Percentiles rank a stretch among this genome's conserved stretches.
Conservation (phyloP, 2,329 filamentous ascomycete genomes). For the Pezicula rhizophila region DNA sequence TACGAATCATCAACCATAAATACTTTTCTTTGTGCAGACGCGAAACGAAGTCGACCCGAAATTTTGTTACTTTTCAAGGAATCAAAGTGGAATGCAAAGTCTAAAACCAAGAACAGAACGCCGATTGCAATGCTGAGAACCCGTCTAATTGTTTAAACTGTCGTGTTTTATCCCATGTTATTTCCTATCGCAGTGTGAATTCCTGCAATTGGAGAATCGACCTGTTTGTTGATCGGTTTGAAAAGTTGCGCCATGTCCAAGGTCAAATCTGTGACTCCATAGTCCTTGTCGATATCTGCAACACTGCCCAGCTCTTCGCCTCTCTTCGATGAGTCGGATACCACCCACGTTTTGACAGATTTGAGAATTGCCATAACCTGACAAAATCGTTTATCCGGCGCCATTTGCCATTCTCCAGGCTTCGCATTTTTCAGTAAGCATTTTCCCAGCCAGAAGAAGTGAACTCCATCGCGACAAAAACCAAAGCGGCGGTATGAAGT, state of each 20-base stretch:
- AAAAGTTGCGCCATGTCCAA: conserved; percentile 69
- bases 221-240: conserved; percentile 46
- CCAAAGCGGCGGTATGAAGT: conserved; percentile 55
- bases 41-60: too few relatives aligned
- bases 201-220: conserved; percentile 28
- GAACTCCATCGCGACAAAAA: conserved; percentile 65
- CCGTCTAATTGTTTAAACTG: neutral
- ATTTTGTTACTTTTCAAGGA: neutral
- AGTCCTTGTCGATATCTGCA: conserved; percentile 61
- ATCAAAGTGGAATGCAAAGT: neutral
- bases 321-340: conserved; percentile 55
- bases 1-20: too few relatives aligned
- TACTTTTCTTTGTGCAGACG: neutral
- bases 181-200: neutral
- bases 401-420: conserved; percentile 45
- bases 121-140: neutral
- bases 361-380: conserved; percentile 57
- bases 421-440: conserved; percentile 54
- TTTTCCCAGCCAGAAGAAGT: conserved; percentile 68
- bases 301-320: conserved; percentile 65
- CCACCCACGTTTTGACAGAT: conserved; percentile 53
- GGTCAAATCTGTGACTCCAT: conserved; percentile 56
- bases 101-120: neutral
- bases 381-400: conserved; percentile 53
- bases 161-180: conserved; percentile 1